These are phyloP conservation scores for Aspergillus saccharolyticus DNA, from an alignment of 495 filamentous ascomycete genomes.

Conservation along the genomic window DNA sequence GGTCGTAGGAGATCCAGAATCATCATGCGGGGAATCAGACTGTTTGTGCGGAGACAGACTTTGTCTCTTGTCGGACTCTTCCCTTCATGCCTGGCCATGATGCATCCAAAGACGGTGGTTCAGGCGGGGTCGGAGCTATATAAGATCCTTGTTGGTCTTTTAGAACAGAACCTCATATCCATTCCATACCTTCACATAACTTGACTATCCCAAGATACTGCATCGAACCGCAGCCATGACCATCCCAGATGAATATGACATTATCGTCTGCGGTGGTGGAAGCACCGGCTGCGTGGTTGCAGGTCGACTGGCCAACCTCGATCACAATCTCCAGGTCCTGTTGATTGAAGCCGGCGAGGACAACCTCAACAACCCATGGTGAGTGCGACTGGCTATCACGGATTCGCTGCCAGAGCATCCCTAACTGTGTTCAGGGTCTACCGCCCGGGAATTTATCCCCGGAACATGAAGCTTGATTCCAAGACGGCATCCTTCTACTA, in stretches of 20 bases:
- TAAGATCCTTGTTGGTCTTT: background rate
- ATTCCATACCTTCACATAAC: background rate
- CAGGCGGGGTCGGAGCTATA: background rate
- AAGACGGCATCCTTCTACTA: conserved; percentile 86
- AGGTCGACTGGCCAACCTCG: conserved; percentile 71
- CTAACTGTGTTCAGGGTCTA: conserved; percentile 46
- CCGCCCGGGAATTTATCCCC: conserved; percentile 71
- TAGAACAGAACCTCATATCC: background rate
- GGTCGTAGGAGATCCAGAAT: background rate
- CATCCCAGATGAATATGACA: conserved; percentile 66
- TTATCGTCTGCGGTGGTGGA: conserved; percentile 75
- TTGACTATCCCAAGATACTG: background rate
- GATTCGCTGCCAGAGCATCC: background rate
- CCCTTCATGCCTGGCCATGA: background rate
- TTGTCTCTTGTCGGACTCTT: background rate
- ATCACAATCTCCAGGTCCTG: conserved; percentile 74
- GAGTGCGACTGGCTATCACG: background rate
- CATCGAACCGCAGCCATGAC: conserved; percentile 24
- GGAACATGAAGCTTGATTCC: conserved; percentile 78
- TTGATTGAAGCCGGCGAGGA: conserved; percentile 75
- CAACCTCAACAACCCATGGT: conserved; percentile 79
- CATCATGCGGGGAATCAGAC: background rate
- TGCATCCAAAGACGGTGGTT: background rate
- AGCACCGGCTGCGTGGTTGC: conserved; percentile 73
- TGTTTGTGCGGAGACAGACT: background rate